phyloP scores from a whole-genome alignment of 2,329 filamentous ascomycete genomes.

The Triangularia verruculosa region DNA sequence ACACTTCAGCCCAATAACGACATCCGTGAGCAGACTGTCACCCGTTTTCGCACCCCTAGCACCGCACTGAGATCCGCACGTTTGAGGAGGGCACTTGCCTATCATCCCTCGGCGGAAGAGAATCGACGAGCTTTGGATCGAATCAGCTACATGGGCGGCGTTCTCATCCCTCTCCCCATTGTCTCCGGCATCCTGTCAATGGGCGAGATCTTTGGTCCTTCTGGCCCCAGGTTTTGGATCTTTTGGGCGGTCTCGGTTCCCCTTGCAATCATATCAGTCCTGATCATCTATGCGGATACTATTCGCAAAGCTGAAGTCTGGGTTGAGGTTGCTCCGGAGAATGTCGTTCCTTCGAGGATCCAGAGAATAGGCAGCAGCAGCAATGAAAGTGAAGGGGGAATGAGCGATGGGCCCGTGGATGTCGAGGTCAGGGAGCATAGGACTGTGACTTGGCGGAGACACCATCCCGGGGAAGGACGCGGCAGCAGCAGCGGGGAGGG shows the following conservation, averaged over 20 bases:
- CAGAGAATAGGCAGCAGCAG: neutral
- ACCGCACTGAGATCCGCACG: neutral
- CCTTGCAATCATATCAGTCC: conserved; percentile 37
- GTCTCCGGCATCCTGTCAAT: conserved; percentile 49
- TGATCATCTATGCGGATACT: conserved; percentile 48
- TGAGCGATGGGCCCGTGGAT: neutral
- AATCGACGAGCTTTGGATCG: conserved; percentile 44
- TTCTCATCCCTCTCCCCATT: conserved; percentile 47
- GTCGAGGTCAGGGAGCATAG: conserved; percentile 15
- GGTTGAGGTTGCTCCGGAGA: conserved; percentile 40
- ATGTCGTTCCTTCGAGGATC: conserved; percentile 3
- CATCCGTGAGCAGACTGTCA: neutral
- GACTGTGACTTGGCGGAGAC: conserved; percentile 8
- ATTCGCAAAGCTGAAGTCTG: conserved; percentile 46
- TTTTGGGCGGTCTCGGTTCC: conserved; percentile 46
- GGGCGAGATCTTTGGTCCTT: conserved; percentile 43
- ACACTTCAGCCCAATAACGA: neutral
- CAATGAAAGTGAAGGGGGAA: neutral
- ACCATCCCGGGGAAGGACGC: neutral
- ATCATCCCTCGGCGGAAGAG: conserved; percentile 27
- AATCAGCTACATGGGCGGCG: conserved; percentile 48
- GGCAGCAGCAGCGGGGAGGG: neutral
- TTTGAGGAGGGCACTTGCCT: neutral
- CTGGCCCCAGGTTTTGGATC: conserved; percentile 43
- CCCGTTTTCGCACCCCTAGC: neutral